Evolutionary conservation across 1,284 basidiomycete genomes (phyloP), one percentile per base, ranked within the genome.

Genomic region (Earliella scabrosa): DNA sequence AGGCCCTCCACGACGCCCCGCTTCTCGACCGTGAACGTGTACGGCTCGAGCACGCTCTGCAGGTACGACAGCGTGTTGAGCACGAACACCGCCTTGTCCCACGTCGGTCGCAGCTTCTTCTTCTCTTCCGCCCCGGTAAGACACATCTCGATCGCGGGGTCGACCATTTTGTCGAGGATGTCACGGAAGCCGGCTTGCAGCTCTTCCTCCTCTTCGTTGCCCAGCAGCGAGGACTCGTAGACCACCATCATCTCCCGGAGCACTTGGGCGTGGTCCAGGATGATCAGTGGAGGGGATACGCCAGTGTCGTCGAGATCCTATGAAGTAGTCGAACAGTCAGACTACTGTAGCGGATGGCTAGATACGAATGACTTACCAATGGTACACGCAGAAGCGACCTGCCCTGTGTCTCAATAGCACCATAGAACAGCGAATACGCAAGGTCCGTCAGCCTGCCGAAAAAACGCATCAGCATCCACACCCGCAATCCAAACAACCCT

Each of bases 181-280:
- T 82, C 82, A 27, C 80, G 75, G 67, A 96, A 92, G 2, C 84
- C 85, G 10, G 79, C 75, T 26, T 70, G 72, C 32, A 79, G 76
- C 23, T 81, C 78, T 35, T 73, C 76, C 29, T 79, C 76, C 18
- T 76, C 73, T 60, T 86, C 83, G 36, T 82, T 80, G 10, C 80
- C 86, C 7, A 90, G 75, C 29, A 95, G 78, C 0, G 92, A 93
- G 0, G 90, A 89, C 45, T 92, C 87, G 70, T 96, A 95, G 8
- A 97, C 93, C 0, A 81, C 73, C 82, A 96, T 90, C 63, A 97
- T 87, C 68, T 97, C 94, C 23, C 91, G 87, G 5, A 97, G 78
- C 55, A 93, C 86, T 63, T 93, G 90, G 0, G 84, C 80, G 43
- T 95, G 87, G 64, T 96, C 93, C 40, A 94, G 82, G 24, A 97